Conservation (phyloP, 257 asterid genomes). For the Galeopsis tetrahit region DNA sequence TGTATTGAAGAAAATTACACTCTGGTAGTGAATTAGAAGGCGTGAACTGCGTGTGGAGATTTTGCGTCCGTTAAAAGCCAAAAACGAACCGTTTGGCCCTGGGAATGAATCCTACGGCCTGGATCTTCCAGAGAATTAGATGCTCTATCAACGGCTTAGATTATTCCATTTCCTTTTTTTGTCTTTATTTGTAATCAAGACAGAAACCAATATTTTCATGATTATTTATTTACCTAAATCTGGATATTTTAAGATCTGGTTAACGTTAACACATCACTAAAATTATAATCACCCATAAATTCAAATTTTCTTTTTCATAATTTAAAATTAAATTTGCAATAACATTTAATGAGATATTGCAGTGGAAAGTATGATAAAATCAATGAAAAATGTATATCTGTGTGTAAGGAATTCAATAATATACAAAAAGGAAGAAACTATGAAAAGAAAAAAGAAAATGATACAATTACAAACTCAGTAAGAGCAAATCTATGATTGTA, state of each 20-base stretch:
- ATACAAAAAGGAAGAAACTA: neutral
- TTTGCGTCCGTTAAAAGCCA: constrained; percentile 46
- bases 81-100: neutral
- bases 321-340: too few relatives aligned
- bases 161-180: neutral
- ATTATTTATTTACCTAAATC: neutral
- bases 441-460: neutral
- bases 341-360: too few relatives aligned
- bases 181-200: neutral
- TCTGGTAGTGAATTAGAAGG: constrained; percentile 16
- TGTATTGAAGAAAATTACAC: neutral
- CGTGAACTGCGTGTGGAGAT: constrained; percentile 28
- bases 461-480: constrained; percentile 25
- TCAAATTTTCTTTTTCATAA: too few relatives aligned
- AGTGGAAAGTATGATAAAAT: neutral
- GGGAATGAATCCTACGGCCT: constrained; percentile 46
- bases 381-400: neutral
- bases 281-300: too few relatives aligned
- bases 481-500: constrained; percentile 12
- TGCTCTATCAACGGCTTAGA: constrained; percentile 31
- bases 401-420: neutral
- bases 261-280: too few relatives aligned
- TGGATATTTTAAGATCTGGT: neutral
- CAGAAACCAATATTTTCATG: neutral
- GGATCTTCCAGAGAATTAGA: neutral